Base-by-base conservation (phyloP, 805 yeast genomes). In the Priceomyces castillae region DNA sequence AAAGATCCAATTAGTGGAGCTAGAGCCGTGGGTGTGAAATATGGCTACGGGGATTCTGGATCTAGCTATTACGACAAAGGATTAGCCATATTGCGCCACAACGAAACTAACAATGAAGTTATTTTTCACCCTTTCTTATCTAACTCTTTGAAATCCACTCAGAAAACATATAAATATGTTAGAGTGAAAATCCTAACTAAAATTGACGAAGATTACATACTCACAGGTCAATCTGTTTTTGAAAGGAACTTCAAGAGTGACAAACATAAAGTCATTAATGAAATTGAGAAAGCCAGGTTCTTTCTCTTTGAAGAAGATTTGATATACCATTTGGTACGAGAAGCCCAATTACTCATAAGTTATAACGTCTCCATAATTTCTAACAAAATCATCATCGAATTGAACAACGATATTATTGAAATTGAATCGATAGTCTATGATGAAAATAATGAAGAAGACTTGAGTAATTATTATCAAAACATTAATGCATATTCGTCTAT, bases 31-130 rank as follows among this genome's bases (percentile, higher is more conserved):
- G 95, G 92, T 3, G 84, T 92, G 30, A 88, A 86, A 54, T 94
- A 86, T 57, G 98, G 98, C 0, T 92, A 79, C 65, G 90, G 85
- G 14, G 97, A 90, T 61, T 81, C 95, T 0, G 99, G 98, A 0
- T 86, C 96, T 1, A 77, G 71, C 16, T 88, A 80, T 54, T 69
- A 67, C 45, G 90, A 87, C 52, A 75, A 77, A 49, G 97, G 97
- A 2, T 64, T 84, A 34, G 97, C 95, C 0, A 61, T 85, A 0
- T 64, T 90, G 48, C 76, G 80, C 38, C 80, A 82, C 43, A 64
- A 76, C 56, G 46, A 56, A 15, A 38, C 37, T 3, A 53, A 61
- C 1, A 74, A 74, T 0, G 62, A 58, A n/a, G 54, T 69, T 11
- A 37, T 59, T 1, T 69, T 71, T 42, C 49, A 53, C 33, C 71